These are phyloP conservation scores for Rhynchosporium secalis DNA, from an alignment of 2,329 filamentous ascomycete species.

Conservation along the genomic window DNA sequence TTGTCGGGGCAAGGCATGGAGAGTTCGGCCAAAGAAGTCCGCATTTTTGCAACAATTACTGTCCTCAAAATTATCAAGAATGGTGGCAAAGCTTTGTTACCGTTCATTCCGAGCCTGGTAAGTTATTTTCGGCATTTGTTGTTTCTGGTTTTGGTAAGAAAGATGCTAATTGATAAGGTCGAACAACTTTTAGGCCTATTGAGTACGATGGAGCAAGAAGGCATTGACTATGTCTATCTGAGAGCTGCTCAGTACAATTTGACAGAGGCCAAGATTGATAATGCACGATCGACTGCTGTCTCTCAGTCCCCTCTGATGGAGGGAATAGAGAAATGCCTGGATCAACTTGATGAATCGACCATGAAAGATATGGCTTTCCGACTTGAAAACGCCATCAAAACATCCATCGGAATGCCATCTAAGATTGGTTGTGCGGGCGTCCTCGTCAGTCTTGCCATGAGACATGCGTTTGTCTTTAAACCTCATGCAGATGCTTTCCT, in stretches of 20 bases:
- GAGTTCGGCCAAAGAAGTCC: conserved; percentile 84
- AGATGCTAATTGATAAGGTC: conserved; percentile 43
- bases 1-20: conserved; percentile 87
- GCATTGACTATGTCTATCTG: conserved; percentile 89
- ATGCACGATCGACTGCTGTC: conserved; percentile 77
- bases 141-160: not conserved
- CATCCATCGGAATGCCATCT: conserved; percentile 84
- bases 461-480: conserved; percentile 72
- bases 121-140: not conserved
- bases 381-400: conserved; percentile 78
- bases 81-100: conserved; percentile 73
- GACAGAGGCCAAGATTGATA: conserved; percentile 87
- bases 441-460: conserved; percentile 79
- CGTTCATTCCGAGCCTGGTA: conserved; percentile 74
- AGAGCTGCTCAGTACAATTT: conserved; percentile 82
- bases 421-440: conserved; percentile 90
- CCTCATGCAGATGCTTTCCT: conserved; percentile 76
- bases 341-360: conserved; percentile 75
- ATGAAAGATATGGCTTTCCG: conserved; percentile 72
- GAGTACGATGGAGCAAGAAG: conserved; percentile 85
- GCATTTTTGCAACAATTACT: conserved; percentile 77
- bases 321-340: conserved; percentile 84
- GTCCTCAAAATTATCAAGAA: conserved; percentile 89
- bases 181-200: conserved; percentile 78
- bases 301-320: conserved; percentile 88